Evolutionary conservation across 2,329 filamentous ascomycete species (phyloP), one percentile per base, ranked within the genome.

Genomic region (Neofusicoccum cordaticola): DNA sequence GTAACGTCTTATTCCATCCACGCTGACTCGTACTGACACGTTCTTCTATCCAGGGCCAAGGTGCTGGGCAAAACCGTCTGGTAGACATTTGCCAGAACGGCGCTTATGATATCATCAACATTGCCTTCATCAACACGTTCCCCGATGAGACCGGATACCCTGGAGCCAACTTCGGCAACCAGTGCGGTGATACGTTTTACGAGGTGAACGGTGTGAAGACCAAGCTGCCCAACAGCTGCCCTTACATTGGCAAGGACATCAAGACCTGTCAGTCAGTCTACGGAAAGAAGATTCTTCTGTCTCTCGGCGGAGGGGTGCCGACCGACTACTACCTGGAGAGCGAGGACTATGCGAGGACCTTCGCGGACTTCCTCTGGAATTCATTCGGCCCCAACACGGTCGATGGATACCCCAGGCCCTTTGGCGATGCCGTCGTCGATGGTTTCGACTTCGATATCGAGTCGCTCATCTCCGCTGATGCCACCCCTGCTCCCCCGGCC

Each of bases 381-480:
- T 88, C 88, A 67, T 92, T 92, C 73, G 90, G 90, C 2, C 87
- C 89, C 3, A 34, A 63, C 11, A 71, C 77, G 8, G 79, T 76
- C 31, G 80, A 76, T 42, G 75, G 74, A 1, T 79, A 79, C 5
- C 81, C 85, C 64, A 85, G 90, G 11, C 90, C 90, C 1, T 92
- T 92, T 72, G 88, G 87, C 61, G 76, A 79, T 12, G 85, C 87
- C 8, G 81, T 85, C 5, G 78, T 93, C 45, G 89, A 93, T 73
- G 90, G 90, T 3, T 92, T 93, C 74, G 90, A 93, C 75, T 86
- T 92, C 68, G 90, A 93, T 73, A 88, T 92, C 67, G 90, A 92
- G 77, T 81, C 84, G 3, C 70, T 82, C 41, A 88, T 88, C 81
- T 79, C 86, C 68, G 77, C 77, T 19, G 79, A 31, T 7, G 27